Conservation (phyloP, 106 monocot genomes). For the Narthecium ossifragum region DNA sequence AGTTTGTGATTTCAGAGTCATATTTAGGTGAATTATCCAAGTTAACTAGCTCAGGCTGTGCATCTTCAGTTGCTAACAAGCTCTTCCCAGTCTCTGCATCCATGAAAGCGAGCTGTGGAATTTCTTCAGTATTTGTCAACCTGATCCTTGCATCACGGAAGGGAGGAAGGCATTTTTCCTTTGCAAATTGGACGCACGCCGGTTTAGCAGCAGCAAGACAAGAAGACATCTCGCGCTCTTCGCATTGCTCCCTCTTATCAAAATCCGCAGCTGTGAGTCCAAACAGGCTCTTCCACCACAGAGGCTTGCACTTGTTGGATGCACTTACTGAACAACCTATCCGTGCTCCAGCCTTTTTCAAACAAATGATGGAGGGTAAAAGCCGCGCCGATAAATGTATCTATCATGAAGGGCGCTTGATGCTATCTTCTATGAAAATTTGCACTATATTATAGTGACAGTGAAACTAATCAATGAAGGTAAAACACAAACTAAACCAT, state of each 20-base stretch:
- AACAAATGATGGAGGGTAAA: too few relatives aligned
- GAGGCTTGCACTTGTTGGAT: conserved; percentile 79
- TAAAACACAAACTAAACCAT: too few relatives aligned
- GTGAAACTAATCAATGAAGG: too few relatives aligned
- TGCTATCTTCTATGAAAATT: too few relatives aligned
- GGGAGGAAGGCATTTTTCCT: conserved; percentile 57
- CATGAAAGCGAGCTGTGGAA: conserved; percentile 12
- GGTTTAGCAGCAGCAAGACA: conserved; percentile 63
- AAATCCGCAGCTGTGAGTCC: conserved; percentile 38
- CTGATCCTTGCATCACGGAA: conserved; percentile 82
- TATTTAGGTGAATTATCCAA: neutral
- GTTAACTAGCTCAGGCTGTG: neutral
- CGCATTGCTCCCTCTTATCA: conserved; percentile 64
- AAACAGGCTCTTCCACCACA: conserved; percentile 79
- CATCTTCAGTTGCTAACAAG: neutral
- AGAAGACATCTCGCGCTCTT: conserved; percentile 64
- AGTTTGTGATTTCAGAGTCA: conserved; percentile 24
- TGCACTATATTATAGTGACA: too few relatives aligned
- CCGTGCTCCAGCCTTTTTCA: conserved; percentile 62
- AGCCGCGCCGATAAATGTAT: too few relatives aligned
- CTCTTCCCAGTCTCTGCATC: neutral
- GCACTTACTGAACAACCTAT: conserved; percentile 78
- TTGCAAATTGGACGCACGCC: conserved; percentile 56
- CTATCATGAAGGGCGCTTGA: too few relatives aligned
- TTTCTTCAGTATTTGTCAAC: neutral